Conservation (phyloP, 2,329 filamentous ascomycete species). For the Macroventuria anomochaeta region DNA sequence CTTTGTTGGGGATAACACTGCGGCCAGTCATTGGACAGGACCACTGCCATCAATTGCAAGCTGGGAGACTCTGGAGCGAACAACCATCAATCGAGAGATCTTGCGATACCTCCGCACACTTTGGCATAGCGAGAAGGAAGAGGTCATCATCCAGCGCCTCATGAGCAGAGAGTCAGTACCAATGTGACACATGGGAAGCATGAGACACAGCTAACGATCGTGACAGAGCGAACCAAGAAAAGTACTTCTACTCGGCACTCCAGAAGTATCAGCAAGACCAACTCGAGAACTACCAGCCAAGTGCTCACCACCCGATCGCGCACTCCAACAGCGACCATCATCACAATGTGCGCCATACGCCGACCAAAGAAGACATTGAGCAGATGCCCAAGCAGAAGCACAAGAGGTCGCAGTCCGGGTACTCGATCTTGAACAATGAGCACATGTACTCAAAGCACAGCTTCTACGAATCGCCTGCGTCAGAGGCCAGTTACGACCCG, state of each 20-base stretch:
- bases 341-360: conserved; percentile 37
- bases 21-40: conserved; percentile 59
- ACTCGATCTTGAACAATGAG: conserved; percentile 63
- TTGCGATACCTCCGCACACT: conserved; percentile 85
- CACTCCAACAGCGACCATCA: conserved; percentile 93
- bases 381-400: conserved; percentile 46
- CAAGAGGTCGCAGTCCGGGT: conserved; percentile 60
- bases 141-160: conserved; percentile 73
- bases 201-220: conserved; percentile 2
- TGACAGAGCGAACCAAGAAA: conserved; percentile 81
- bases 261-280: conserved; percentile 82
- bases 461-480: conserved; percentile 58
- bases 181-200: neutral
- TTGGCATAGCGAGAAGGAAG: conserved; percentile 85
- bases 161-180: conserved; percentile 52
- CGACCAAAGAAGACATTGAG: conserved; percentile 37
- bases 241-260: conserved; percentile 88
- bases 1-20: conserved; percentile 64
- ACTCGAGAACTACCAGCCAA: conserved; percentile 81
- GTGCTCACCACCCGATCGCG: conserved; percentile 66
- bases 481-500: conserved; percentile 77
- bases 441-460: conserved; percentile 57
- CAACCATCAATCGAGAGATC: conserved; percentile 80
- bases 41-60: conserved; percentile 65
- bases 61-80: conserved; percentile 65